Evolutionary conservation across 495 filamentous ascomycete species (phyloP).

Genomic region (Tuber microsphaerosporum): DNA sequence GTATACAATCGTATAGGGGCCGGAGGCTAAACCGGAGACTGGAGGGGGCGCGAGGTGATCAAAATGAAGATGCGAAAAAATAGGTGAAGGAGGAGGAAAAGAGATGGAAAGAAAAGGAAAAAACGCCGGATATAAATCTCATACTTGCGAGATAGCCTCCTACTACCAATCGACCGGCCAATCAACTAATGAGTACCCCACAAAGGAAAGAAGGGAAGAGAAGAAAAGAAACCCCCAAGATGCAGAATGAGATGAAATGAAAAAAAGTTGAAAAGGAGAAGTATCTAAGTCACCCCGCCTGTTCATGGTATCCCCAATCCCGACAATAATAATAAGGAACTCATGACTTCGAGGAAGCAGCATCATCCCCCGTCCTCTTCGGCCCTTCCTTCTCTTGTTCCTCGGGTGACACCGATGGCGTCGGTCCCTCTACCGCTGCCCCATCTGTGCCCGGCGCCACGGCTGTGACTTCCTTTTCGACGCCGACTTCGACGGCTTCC

Average conservation of each 20-base stretch:
- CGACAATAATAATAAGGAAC: not conserved
- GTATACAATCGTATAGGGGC: not conserved
- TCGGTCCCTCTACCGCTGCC: conserved; percentile 14
- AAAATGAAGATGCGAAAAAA: not conserved
- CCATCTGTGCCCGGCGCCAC: conserved; percentile 13
- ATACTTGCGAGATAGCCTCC: not conserved
- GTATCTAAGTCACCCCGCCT: not conserved
- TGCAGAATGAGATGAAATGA: not conserved
- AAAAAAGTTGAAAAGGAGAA: not conserved
- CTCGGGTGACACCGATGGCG: conserved; percentile 10
- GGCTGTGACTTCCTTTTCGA: not conserved
- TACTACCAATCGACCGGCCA: not conserved
- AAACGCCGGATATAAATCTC: not conserved
- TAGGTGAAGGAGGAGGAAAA: not conserved
- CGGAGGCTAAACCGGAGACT: not conserved
- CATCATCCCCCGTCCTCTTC: conserved; percentile 28
- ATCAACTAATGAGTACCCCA: not conserved
- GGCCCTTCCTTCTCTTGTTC: conserved; percentile 9
- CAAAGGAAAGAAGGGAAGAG: not conserved
- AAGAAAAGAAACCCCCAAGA: not conserved
- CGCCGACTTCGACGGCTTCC: conserved; percentile 12
- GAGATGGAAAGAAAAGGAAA: not conserved
- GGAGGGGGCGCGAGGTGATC: not conserved
- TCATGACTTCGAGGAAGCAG: conserved; percentile 25
- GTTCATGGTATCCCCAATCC: not conserved